Conservation (phyloP, 1,139 yeast species). For the Pneumocystis oryctolagi region DNA sequence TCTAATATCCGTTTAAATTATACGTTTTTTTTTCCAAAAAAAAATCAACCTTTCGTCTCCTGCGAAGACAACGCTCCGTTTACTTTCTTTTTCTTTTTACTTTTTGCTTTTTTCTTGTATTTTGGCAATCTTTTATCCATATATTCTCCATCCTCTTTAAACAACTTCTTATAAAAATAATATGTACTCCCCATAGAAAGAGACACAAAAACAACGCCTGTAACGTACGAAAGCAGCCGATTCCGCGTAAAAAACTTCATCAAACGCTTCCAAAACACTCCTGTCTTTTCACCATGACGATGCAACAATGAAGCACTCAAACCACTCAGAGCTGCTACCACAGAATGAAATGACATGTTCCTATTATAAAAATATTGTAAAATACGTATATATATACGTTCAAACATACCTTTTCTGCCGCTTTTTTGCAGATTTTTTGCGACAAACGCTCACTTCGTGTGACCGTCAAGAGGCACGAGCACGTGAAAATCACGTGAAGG, state of each 20-base stretch:
- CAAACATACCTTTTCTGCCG: background rate
- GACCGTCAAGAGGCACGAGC: background rate
- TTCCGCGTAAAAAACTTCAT: background rate
- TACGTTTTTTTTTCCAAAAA: no score
- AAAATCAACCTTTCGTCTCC: background rate
- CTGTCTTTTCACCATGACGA: background rate
- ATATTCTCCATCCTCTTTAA: background rate
- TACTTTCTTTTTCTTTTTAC: background rate
- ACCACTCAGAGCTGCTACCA: background rate
- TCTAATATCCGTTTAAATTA: background rate
- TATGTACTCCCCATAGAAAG: background rate
- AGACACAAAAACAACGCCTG: background rate
- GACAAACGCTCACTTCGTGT: background rate
- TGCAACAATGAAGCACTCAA: background rate
- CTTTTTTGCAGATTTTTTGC: background rate
- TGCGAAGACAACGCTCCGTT: background rate
- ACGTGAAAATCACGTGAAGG: background rate
- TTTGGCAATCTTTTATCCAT: background rate
- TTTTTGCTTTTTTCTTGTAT: background rate
- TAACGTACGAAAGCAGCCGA: background rate
- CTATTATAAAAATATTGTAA: background rate
- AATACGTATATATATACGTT: background rate
- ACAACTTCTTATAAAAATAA: background rate
- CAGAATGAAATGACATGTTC: background rate
- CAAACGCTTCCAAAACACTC: background rate